phyloP scores from a whole-genome alignment of 2,329 filamentous ascomycete genomes.

The Penicillium sp. region DNA sequence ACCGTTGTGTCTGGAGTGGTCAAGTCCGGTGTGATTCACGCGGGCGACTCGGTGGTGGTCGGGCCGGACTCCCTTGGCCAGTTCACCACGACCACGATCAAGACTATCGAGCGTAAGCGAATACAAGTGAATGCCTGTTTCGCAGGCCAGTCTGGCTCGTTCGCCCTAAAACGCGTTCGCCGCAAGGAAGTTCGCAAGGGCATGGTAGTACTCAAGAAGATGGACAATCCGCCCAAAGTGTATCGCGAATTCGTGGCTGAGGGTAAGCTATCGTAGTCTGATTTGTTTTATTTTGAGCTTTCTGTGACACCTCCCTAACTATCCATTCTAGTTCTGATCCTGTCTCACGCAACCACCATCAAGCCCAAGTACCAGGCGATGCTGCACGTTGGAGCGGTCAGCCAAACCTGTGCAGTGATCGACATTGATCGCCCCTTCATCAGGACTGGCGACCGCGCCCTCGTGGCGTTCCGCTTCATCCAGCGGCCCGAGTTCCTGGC shows the following conservation, averaged over 20 bases:
- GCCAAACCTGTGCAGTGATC: slow-evolving; percentile 95
- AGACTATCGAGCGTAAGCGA: slow-evolving; percentile 93
- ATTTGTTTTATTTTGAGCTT: background rate
- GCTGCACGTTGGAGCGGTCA: slow-evolving; percentile 93
- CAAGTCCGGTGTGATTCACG: slow-evolving; percentile 83
- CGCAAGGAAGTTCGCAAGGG: slow-evolving; percentile 95
- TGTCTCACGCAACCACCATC: slow-evolving; percentile 96
- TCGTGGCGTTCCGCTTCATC: slow-evolving; percentile 92
- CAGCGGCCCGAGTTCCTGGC: slow-evolving; percentile 92
- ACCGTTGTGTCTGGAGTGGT: slow-evolving; percentile 96
- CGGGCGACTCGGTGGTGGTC: slow-evolving; percentile 86
- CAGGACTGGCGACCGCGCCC: slow-evolving; percentile 89
- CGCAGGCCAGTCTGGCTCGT: slow-evolving; percentile 90
- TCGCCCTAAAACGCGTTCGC: slow-evolving; percentile 85
- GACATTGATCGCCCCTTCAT: slow-evolving; percentile 97
- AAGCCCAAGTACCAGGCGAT: slow-evolving; percentile 97
- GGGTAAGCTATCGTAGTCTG: slow-evolving; percentile 53
- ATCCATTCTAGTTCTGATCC: slow-evolving; percentile 72
- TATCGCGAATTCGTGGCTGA: slow-evolving; percentile 79
- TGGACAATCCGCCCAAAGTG: slow-evolving; percentile 76
- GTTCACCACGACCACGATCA: slow-evolving; percentile 83
- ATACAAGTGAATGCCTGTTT: slow-evolving; percentile 86
- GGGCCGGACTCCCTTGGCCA: slow-evolving; percentile 90
- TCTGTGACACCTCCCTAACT: slow-evolving; percentile 18
- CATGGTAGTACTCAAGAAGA: slow-evolving; percentile 91